Evolutionary conservation across 1,284 basidiomycete species (phyloP), one percentile per base, ranked within the genome.

Genomic region (Salmacisia buchloeana): DNA sequence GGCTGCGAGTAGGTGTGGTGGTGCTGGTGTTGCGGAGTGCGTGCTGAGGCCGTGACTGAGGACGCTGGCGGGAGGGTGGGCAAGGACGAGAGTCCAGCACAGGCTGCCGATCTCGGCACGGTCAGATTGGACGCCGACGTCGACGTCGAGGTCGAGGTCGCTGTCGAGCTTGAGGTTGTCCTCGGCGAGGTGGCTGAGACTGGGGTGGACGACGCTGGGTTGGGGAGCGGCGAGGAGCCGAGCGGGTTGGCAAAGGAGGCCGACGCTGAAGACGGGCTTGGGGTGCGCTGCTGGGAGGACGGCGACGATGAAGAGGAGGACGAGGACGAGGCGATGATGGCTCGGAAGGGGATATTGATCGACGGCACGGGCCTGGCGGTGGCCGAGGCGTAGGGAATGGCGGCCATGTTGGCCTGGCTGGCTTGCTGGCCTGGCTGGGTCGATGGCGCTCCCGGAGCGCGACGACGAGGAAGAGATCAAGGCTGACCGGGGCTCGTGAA

Each of bases 291-390:
- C 18, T 43, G 36, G 18, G 41, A 7, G 9, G 35, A 7, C 15
- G 35, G 7, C 15, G 35, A 7, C 15, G 35, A 7, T 38, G 35
- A 7, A 21, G 41, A 43, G 18, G 41, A 43, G 15, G 15, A 54
- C 7, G 49, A 31, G 2, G 49, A 54, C 29, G 49, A 54, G 49
- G 49, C 31, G 49, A 54, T 54, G 49, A 54, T 54, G 49, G 49
- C 23, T 3, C 49, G 49, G 49, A 54, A 54, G 25, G 49, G 49
- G 29, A 54, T 54, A n/a, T 33, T 54, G 27, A 54, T 7, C 12
- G 49, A 15, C 2, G 49, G 49, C 31, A 54, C 49, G 29, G 25
- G 49, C 49, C 49, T 54, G 29, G 12, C 15, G 3, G 49, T 33
- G 6, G 49, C 29, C 25, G 49, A 54, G 25, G 49, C 27, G 29